Evolutionary conservation across 148 eudicot species (phyloP).

Genomic region (Selenicereus undatus): DNA sequence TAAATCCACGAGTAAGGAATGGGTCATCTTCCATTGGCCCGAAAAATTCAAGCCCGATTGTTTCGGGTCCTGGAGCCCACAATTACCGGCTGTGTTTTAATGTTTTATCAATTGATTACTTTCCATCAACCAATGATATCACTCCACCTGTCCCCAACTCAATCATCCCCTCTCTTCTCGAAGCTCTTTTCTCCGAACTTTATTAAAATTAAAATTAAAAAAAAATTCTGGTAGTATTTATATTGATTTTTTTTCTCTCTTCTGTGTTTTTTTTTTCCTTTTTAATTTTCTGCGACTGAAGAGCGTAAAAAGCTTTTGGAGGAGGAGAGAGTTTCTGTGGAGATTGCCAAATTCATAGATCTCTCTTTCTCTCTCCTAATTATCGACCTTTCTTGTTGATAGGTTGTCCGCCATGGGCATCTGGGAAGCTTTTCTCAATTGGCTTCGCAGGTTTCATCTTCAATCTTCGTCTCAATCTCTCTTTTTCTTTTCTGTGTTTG

Average conservation of each 20-base stretch:
- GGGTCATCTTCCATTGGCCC: conserved; percentile 1
- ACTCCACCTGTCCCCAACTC: not conserved
- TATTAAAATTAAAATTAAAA: too few species aligned
- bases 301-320: conserved; percentile 9
- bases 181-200: not conserved
- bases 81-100: not conserved
- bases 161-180: not conserved
- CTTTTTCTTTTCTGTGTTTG: too few species aligned
- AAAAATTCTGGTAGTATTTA: too few species aligned
- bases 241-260: too few species aligned
- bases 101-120: not conserved
- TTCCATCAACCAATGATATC: not conserved
- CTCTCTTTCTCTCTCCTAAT: conserved; percentile 7
- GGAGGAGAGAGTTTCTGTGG: conserved; percentile 10
- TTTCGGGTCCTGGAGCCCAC: conserved; percentile 14
- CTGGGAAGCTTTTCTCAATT: conserved; percentile 38
- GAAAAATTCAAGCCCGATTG: conserved; percentile 16
- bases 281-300: not conserved
- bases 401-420: conserved; percentile 25
- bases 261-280: too few species aligned
- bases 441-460: conserved; percentile 34
- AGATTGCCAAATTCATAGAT: conserved; percentile 10
- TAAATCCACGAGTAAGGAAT: not conserved
- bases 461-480: not conserved
- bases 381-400: not conserved